A percentile compares a stretch with the other conserved stretches of the same genome.
phyloP scores from a whole-genome alignment of 805 yeast genomes.

The Hanseniaspora meyeri region DNA sequence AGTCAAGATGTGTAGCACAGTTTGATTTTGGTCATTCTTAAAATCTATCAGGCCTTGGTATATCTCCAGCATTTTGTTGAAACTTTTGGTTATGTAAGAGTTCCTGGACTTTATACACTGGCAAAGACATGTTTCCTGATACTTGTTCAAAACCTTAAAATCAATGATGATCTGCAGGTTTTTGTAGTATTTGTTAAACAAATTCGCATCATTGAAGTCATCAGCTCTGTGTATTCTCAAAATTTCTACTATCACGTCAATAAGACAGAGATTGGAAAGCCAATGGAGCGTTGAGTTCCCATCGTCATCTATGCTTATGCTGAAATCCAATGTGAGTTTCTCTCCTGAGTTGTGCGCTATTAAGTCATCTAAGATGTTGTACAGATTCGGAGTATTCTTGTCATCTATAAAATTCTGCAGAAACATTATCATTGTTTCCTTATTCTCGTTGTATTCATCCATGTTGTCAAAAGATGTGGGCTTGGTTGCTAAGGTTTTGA shows the following conservation, averaged over 20 bases:
- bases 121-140: conserved; percentile 33
- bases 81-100: conserved; percentile 39
- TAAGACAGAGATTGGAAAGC: conserved; percentile 84
- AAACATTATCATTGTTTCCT: conserved; percentile 14
- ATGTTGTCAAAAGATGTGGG: not conserved
- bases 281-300: conserved; percentile 93
- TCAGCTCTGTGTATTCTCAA: conserved; percentile 49
- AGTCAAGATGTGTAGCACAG: conserved; percentile 79
- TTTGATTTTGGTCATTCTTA: conserved; percentile 55
- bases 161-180: conserved; percentile 74
- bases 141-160: conserved; percentile 58
- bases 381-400: conserved; percentile 3
- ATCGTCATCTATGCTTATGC: conserved; percentile 80
- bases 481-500: not conserved
- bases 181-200: conserved; percentile 38
- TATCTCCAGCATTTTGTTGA: conserved; percentile 54
- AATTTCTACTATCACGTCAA: conserved; percentile 53
- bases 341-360: conserved; percentile 17
- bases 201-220: conserved; percentile 38
- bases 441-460: not conserved
- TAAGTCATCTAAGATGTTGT: not conserved
- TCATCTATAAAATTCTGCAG: conserved; percentile 15
- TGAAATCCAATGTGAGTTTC: conserved; percentile 39
- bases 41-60: conserved; percentile 44
- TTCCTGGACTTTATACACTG: conserved; percentile 11